phyloP scores from a whole-genome alignment of 2,329 filamentous ascomycete genomes.

The Ophiosphaerella korrae region DNA sequence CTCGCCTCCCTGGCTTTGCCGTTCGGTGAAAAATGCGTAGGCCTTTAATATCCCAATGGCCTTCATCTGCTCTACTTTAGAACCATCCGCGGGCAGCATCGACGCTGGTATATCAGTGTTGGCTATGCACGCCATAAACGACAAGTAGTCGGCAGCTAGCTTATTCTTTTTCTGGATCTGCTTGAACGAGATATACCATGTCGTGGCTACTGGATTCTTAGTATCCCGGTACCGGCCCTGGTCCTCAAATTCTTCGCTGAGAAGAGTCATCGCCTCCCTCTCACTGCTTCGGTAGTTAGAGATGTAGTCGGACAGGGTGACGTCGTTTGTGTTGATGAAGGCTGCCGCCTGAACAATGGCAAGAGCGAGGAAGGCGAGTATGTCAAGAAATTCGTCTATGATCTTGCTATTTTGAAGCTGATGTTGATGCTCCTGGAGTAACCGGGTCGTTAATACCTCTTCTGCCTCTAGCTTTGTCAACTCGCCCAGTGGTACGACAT shows the following conservation, averaged over 20 bases:
- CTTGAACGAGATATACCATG: constrained; percentile 35
- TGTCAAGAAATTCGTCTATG: constrained; percentile 34
- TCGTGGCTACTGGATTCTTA: constrained; percentile 43
- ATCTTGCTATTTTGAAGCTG: constrained; percentile 4
- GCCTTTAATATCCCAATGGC: constrained; percentile 41
- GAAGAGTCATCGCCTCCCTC: constrained; percentile 30
- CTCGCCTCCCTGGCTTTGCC: not conserved
- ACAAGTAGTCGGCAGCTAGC: constrained; percentile 40
- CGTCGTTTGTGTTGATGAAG: constrained; percentile 36
- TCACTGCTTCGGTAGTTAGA: constrained; percentile 24
- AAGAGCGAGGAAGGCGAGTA: constrained; percentile 5
- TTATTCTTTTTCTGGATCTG: constrained; percentile 16
- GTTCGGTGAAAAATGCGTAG: constrained; percentile 40
- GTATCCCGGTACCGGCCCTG: constrained; percentile 31
- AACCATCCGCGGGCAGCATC: constrained; percentile 31
- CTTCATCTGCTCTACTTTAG: constrained; percentile 20
- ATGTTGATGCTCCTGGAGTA: constrained; percentile 3
- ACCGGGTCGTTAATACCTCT: constrained; percentile 2
- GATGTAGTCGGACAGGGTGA: constrained; percentile 7
- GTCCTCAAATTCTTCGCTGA: constrained; percentile 44
- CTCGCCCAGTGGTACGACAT: constrained; percentile 25
- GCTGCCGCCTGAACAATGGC: constrained; percentile 2
- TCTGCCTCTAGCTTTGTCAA: constrained; percentile 13
- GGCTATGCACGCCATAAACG: constrained; percentile 28
- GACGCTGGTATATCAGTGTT: constrained; percentile 36